Base-by-base conservation (phyloP, 106 monocot genomes). In the Triglochin maritima region DNA sequence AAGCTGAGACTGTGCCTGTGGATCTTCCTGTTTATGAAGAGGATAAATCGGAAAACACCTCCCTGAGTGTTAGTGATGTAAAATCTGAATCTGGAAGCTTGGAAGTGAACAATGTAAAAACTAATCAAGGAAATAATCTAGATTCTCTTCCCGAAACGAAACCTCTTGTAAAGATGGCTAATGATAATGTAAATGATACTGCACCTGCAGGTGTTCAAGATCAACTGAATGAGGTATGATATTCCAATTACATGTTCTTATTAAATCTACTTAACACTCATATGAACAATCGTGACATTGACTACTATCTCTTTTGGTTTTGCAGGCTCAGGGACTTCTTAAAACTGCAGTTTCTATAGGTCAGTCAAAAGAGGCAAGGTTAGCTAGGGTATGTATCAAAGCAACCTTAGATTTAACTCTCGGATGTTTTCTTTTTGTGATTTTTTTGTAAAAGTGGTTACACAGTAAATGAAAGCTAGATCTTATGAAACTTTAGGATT, bases 281-380 rank as follows among this genome's bases (percentile, higher is more conserved):
- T 66, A 62, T 17, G 7, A 61, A 44, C 57, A 13, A 3, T 47
- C 9, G 17, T 7, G 8, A 59, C 57, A n/a, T 57, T 13, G 12
- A 42, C 29, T 6, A 59, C 6, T 17, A 64, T 49, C 29, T 0
- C 8, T 64, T 45, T 50, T 57, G 4, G 17, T 69, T 58, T 67
- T 43, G 64, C 81, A 96, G 95, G 95, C 95, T 64, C 95, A 88
- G 61, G 95, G 95, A 53, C 70, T 96, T 17, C 87, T 96, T 16
- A 85, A 90, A 68, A 83, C 70, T 71, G 75, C 85, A 67, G 74
- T 79, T 45, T 87, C 90, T 68, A 85, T 85, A 67, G 95, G 95
- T 47, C 85, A 90, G 57, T 90, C 95, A 80, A 96, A 96, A 81
- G 90, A 96, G 61, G 95, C 95, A 50, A 83, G 95, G 70, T 80